Base-by-base conservation (phyloP, 2,329 filamentous ascomycete species). In the Pseudogymnoascus sp. region DNA sequence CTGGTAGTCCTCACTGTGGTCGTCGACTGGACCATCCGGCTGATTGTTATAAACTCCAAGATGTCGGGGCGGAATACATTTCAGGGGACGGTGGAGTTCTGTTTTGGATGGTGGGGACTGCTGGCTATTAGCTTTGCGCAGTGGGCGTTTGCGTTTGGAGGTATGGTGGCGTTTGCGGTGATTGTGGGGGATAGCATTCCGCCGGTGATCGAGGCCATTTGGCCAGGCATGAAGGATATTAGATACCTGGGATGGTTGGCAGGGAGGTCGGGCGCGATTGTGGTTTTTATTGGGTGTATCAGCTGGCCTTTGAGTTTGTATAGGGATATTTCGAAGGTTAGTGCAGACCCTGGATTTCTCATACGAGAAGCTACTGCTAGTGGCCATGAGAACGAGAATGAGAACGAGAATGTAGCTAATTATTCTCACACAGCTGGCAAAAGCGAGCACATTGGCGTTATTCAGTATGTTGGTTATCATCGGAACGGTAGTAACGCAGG, bases 41-140 rank as follows among this genome's bases (percentile, higher is more conserved):
- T 99, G 66, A 97, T 99, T 71, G 95, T 99, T 67, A 87, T 97
- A 76, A 99, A 99, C 77, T 96, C 90, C 74, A 99, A 99, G 80
- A 81, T 99, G 68, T 96, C 91, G 75, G 95, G 95, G 49, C 89
- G 92, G 62, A 89, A 91, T 75, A 96, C 90, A 62, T 99, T 97
- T 73, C 95, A 99, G 78, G 90, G 91, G 40, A 99, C 95, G 0
- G 92, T 99, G 72, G 88, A 97, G 76, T 87, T 93, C 76, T 99
- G 95, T 78, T 99, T 96, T 77, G 95, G 95, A 5, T 88, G 86
- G 70, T 82, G 88, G 16, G 95, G 95, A 0, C 81, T 99, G 62
- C 85, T 99, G 67, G 93, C 95, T 64, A 97, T 99, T 68, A 83
- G 79, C 65, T 67, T 97, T 65, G 95, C 95, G 59, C 95, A 99